Conservation (phyloP, 257 asterid species). For the Cruciata laevipes region DNA sequence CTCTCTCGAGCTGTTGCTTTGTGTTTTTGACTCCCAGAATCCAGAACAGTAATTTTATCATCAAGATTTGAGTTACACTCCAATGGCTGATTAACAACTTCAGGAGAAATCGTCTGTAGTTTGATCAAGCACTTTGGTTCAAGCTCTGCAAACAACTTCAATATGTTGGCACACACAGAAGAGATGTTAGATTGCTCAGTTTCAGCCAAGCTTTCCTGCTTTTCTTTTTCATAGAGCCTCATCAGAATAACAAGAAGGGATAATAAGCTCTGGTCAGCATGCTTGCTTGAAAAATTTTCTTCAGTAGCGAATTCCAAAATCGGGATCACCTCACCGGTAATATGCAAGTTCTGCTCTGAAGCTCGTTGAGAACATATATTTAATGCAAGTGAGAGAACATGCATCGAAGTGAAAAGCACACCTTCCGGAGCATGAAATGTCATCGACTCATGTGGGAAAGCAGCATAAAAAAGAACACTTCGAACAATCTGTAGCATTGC, state of each 20-base stretch:
- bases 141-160: slow-evolving; percentile 68
- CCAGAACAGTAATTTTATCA: slow-evolving; percentile 24
- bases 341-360: slow-evolving; percentile 42
- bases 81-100: slow-evolving; percentile 52
- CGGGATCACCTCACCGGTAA: slow-evolving; percentile 50
- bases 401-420: slow-evolving; percentile 72
- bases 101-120: slow-evolving; percentile 77
- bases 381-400: slow-evolving; percentile 74
- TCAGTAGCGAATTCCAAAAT: slow-evolving; percentile 67
- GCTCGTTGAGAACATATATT: slow-evolving; percentile 67
- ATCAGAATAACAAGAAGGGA: slow-evolving; percentile 84
- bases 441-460: slow-evolving; percentile 44
- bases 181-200: slow-evolving; percentile 46
- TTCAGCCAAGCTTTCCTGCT: slow-evolving; percentile 48
- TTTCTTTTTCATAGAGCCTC: slow-evolving; percentile 68
- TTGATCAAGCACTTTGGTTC: slow-evolving; percentile 65
- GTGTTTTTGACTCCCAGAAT: slow-evolving; percentile 63
- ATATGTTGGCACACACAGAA: slow-evolving; percentile 44
- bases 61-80: slow-evolving; percentile 30
- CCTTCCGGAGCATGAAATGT: slow-evolving; percentile 77
- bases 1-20: slow-evolving; percentile 95
- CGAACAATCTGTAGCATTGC: slow-evolving; percentile 66
- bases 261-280: slow-evolving; percentile 79
- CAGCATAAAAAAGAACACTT: slow-evolving; percentile 72
- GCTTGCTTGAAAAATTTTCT: slow-evolving; percentile 47